phyloP scores from a whole-genome alignment of 345 rosid genomes.

The Sonneratia caseolaris region DNA sequence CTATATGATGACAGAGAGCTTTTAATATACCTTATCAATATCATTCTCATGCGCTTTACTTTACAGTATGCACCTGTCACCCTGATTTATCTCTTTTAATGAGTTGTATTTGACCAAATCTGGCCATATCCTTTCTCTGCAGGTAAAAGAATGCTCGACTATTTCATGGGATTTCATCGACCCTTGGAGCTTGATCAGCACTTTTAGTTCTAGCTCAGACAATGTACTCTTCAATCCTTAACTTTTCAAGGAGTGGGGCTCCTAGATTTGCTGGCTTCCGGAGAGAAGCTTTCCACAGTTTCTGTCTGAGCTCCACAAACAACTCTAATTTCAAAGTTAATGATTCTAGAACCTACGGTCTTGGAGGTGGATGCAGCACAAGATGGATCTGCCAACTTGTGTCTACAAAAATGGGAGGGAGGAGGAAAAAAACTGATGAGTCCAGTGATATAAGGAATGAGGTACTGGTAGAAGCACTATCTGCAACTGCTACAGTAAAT shows the following conservation, averaged over 20 bases:
- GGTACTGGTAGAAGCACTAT: constrained; percentile 31
- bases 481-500: constrained; percentile 29
- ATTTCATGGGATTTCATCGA: constrained; percentile 10
- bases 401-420: constrained; percentile 36
- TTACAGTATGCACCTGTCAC: not conserved
- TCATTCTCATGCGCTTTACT: not conserved
- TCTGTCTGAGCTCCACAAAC: constrained; percentile 17
- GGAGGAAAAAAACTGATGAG: constrained; percentile 23
- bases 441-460: constrained; percentile 23
- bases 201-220: constrained; percentile 20
- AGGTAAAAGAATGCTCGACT: not conserved
- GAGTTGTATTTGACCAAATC: not conserved
- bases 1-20: not conserved
- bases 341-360: constrained; percentile 29
- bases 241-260: constrained; percentile 46
- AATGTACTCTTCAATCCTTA: constrained; percentile 58
- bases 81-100: not conserved
- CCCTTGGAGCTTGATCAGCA: not conserved
- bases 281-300: constrained; percentile 30
- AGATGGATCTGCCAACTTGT: constrained; percentile 47
- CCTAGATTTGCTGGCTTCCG: constrained; percentile 36
- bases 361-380: constrained; percentile 45
- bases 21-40: not conserved
- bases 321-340: constrained; percentile 26
- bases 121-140: not conserved